phyloP scores from a whole-genome alignment of 495 filamentous ascomycete species.

The Extremus antarcticus region DNA sequence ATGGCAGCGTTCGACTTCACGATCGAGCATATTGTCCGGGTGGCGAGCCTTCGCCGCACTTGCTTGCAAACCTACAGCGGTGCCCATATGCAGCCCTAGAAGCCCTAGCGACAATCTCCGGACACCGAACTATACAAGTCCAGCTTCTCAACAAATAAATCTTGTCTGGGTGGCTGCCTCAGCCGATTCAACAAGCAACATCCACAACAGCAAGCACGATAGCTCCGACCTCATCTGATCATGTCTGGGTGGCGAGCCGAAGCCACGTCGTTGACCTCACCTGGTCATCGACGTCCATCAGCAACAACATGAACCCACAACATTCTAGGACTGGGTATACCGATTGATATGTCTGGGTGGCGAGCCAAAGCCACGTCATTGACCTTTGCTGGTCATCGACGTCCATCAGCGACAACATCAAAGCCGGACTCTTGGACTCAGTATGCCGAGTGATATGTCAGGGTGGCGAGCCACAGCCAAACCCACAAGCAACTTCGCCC shows the following conservation, averaged over 20 bases:
- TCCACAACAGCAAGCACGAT: not conserved
- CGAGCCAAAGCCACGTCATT: not conserved
- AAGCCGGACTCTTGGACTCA: no score
- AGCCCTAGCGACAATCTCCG: not conserved
- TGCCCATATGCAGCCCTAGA: not conserved
- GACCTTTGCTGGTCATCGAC: not conserved
- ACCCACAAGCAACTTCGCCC: no score
- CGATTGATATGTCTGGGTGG: conserved; percentile 7
- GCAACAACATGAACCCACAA: not conserved
- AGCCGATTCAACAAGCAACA: not conserved
- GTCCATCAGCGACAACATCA: not conserved
- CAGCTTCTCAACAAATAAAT: not conserved
- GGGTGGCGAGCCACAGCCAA: conserved; percentile 6
- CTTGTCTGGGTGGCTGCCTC: not conserved
- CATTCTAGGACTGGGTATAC: not conserved
- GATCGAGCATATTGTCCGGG: no score
- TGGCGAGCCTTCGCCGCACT: not conserved
- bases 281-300: not conserved
- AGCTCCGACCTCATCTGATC: not conserved
- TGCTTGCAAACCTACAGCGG: not conserved
- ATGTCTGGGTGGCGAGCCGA: conserved; percentile 8
- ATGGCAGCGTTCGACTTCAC: not conserved
- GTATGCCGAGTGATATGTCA: not conserved
- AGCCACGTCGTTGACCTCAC: not conserved
- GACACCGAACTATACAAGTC: not conserved